phyloP scores from a whole-genome alignment of 108 stramenopile species.

The Conticribra guillardii region DNA sequence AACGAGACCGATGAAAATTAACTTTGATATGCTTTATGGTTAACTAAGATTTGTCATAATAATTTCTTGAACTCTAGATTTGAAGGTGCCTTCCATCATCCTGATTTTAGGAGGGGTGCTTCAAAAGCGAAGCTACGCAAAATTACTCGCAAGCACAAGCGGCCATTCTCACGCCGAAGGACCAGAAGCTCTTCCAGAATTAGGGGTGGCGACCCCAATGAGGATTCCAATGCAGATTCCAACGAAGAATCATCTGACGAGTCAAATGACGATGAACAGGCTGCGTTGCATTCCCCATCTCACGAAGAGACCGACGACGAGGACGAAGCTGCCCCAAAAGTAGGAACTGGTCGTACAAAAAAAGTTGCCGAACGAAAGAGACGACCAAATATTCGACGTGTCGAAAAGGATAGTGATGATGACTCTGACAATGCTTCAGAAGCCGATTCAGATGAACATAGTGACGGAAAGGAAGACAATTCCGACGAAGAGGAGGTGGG shows the following conservation, averaged over 20 bases:
- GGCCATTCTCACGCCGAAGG: background rate
- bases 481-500: background rate
- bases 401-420: background rate
- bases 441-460: background rate
- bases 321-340: background rate
- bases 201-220: background rate
- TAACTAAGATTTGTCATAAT: too few species aligned
- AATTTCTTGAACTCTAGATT: background rate
- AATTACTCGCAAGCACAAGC: background rate
- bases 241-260: background rate
- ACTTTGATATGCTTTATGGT: too few species aligned
- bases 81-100: background rate
- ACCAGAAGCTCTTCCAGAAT: background rate
- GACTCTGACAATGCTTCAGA: background rate
- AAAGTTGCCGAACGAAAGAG: background rate
- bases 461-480: background rate
- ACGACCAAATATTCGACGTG: background rate
- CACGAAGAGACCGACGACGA: background rate
- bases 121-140: background rate
- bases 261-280: background rate
- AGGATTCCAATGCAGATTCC: background rate
- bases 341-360: background rate
- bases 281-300: background rate
- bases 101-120: background rate
- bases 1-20: too few species aligned